phyloP scores from a whole-genome alignment of 139 green algal genomes.

The Volvox reticuliferus region DNA sequence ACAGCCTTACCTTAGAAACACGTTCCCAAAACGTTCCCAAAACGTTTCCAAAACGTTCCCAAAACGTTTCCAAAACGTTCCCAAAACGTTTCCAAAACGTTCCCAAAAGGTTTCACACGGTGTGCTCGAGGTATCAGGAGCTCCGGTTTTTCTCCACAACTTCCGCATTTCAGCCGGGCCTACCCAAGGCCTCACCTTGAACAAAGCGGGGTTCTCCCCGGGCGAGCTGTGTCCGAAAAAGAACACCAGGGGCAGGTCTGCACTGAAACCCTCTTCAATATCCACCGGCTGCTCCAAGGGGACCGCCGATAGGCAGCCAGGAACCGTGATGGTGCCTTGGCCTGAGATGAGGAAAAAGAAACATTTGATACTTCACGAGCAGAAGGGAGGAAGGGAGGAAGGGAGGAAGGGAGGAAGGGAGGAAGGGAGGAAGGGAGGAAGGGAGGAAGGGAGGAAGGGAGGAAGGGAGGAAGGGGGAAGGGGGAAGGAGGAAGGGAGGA shows the following conservation, averaged over 20 bases:
- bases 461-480: neutral
- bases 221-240: slow-evolving; percentile 86
- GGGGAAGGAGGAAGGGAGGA: neutral
- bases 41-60: too few relatives aligned
- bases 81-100: too few relatives aligned
- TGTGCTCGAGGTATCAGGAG: too few relatives aligned
- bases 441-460: neutral
- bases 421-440: too few relatives aligned
- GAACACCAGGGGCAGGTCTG: slow-evolving; percentile 88
- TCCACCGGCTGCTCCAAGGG: slow-evolving; percentile 87
- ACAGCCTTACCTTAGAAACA: too few relatives aligned
- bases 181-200: slow-evolving; percentile 70
- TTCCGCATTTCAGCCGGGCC: too few relatives aligned
- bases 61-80: too few relatives aligned
- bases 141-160: too few relatives aligned
- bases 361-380: too few relatives aligned
- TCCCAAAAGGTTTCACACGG: too few relatives aligned
- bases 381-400: neutral
- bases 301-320: slow-evolving; percentile 87
- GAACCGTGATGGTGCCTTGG: slow-evolving; percentile 87
- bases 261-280: slow-evolving; percentile 75
- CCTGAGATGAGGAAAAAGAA: slow-evolving; percentile 52
- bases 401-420: neutral
- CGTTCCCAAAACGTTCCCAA: too few relatives aligned
- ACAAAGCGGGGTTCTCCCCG: slow-evolving; percentile 85